phyloP scores from a whole-genome alignment of 1,139 yeast species.

The Saccharomyces hybrid region DNA sequence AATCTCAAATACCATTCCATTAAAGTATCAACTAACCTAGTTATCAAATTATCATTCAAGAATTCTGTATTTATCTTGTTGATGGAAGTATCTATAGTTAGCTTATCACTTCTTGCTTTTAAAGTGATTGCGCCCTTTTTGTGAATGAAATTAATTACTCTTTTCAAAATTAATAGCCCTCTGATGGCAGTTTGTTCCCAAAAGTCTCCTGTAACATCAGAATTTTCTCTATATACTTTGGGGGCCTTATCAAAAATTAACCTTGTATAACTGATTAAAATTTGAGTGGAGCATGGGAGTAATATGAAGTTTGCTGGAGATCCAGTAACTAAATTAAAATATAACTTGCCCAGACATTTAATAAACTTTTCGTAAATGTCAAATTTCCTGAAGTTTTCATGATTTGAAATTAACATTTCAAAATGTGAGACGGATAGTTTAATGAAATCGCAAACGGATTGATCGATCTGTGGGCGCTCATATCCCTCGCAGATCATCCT shows the following conservation, averaged over 20 bases:
- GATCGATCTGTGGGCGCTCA: conserved; percentile 57
- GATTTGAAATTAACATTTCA: conserved; percentile 46
- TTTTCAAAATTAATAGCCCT: conserved; percentile 59
- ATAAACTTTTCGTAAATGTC: conserved; percentile 64
- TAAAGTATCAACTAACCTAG: conserved; percentile 55
- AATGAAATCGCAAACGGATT: conserved; percentile 51
- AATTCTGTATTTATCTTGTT: conserved; percentile 44
- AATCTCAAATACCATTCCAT: conserved; percentile 67
- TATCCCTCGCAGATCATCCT: conserved; percentile 72
- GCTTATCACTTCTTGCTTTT: conserved; percentile 52
- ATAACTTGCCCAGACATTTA: conserved; percentile 69
- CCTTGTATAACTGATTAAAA: conserved; percentile 51
- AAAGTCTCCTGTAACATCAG: conserved; percentile 47
- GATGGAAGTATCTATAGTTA: conserved; percentile 55
- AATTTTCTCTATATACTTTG: conserved; percentile 43
- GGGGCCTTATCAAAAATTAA: conserved; percentile 58
- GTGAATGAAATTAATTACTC: conserved; percentile 52
- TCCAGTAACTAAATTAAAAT: conserved; percentile 39
- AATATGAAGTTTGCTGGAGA: conserved; percentile 66
- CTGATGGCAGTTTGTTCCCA: conserved; percentile 76
- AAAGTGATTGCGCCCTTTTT: conserved; percentile 60
- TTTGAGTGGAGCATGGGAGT: conserved; percentile 54
- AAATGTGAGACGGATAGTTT: conserved; percentile 52
- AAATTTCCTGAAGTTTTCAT: conserved; percentile 42
- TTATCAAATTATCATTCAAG: conserved; percentile 50